Percentiles rank a stretch among this genome's conserved stretches.
Conservation (phyloP, 768 basidiomycete species). For the Rhizopogon sp. region DNA sequence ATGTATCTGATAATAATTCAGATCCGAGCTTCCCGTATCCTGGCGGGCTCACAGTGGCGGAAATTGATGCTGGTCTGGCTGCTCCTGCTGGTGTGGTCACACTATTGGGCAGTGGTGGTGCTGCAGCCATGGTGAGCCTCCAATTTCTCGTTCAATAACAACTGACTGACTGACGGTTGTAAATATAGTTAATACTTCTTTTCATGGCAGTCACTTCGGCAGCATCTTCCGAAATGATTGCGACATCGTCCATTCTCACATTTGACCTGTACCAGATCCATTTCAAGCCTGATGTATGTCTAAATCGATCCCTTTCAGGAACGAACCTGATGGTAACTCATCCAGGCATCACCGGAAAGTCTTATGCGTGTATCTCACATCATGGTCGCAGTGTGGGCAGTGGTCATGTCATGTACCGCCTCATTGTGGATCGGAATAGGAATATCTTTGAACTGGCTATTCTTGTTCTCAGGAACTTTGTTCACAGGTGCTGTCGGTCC, state of each 20-base stretch:
- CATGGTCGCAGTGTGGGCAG: slow-evolving; percentile 20
- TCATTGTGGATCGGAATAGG: slow-evolving; percentile 22
- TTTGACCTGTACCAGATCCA: slow-evolving; percentile 31
- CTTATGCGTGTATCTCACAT: slow-evolving; percentile 21
- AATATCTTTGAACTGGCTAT: slow-evolving; percentile 15
- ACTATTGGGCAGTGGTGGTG: slow-evolving; percentile 31
- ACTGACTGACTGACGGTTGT: not conserved
- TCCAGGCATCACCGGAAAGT: slow-evolving; percentile 12
- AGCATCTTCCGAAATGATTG: slow-evolving; percentile 30
- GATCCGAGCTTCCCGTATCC: slow-evolving; percentile 38
- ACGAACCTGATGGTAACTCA: not conserved
- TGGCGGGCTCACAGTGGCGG: slow-evolving; percentile 17
- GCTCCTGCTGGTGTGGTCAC: slow-evolving; percentile 29
- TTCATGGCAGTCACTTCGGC: slow-evolving; percentile 34
- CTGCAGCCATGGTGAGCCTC: slow-evolving; percentile 27
- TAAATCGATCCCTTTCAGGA: not conserved
- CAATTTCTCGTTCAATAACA: not conserved
- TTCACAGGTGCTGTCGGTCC: slow-evolving; percentile 29
- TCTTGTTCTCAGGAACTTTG: slow-evolving; percentile 14
- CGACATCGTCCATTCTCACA: slow-evolving; percentile 30
- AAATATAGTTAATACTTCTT: slow-evolving; percentile 21
- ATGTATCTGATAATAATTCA: slow-evolving; percentile 1
- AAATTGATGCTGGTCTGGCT: slow-evolving; percentile 30
- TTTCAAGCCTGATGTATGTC: slow-evolving; percentile 16
- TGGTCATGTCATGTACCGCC: slow-evolving; percentile 19